Evolutionary conservation across 495 filamentous ascomycete species (phyloP).

Genomic region (Hypoxylon perforatum): DNA sequence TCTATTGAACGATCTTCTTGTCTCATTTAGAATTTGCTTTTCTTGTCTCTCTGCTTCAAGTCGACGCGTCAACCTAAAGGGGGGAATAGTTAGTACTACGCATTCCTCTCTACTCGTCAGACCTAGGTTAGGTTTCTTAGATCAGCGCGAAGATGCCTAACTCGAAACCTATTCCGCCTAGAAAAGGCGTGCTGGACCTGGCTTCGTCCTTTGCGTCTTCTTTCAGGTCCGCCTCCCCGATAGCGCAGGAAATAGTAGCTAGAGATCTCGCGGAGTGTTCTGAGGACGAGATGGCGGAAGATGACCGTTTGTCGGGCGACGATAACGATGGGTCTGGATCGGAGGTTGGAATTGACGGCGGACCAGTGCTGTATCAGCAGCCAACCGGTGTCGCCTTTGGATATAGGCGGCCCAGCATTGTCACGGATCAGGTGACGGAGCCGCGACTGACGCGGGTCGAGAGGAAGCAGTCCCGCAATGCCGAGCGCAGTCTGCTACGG

Average conservation of each 20-base stretch:
- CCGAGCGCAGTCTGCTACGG: conserved; percentile 78
- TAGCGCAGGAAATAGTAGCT: conserved; percentile 76
- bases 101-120: too few relatives aligned
- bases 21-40: too few relatives aligned
- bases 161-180: conserved; percentile 35
- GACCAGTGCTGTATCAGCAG: conserved; percentile 77
- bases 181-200: conserved; percentile 26
- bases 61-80: too few relatives aligned
- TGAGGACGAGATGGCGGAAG: conserved; percentile 57
- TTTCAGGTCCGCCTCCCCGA: conserved; percentile 68
- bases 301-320: conserved; percentile 47
- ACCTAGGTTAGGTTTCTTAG: too few relatives aligned
- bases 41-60: too few relatives aligned
- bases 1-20: too few relatives aligned
- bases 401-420: conserved; percentile 59
- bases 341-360: conserved; percentile 49
- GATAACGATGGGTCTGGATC: conserved; percentile 61
- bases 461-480: conserved; percentile 69
- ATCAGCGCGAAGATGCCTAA: conserved; percentile 32
- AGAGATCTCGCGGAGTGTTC: conserved; percentile 72
- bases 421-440: conserved; percentile 57
- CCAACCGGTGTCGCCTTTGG: conserved; percentile 73
- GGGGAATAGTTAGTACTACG: too few relatives aligned
- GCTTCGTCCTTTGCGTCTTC: conserved; percentile 57
- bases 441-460: conserved; percentile 69